Percentiles rank a stretch among this genome's conserved stretches.
Evolutionary conservation across 2,329 filamentous ascomycete species (phyloP).

Genomic region (Lachnellula willkommii): DNA sequence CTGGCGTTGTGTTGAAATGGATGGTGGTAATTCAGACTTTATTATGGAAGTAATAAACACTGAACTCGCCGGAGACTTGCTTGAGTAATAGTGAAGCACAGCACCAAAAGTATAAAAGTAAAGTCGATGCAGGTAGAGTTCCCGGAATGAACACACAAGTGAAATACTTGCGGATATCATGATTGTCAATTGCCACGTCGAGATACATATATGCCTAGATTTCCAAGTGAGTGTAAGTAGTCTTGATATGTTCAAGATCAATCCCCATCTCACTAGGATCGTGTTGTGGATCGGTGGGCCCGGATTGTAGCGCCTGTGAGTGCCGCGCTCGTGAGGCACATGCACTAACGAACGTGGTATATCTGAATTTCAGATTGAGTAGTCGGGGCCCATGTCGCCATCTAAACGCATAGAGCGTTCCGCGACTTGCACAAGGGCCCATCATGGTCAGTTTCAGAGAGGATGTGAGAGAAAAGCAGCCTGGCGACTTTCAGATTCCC

Average conservation of each 20-base stretch:
- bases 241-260: slow-evolving; percentile 6
- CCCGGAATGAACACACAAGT: not conserved
- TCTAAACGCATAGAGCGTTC: not conserved
- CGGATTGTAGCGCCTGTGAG: slow-evolving; percentile 11
- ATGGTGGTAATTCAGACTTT: not conserved
- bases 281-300: slow-evolving; percentile 17
- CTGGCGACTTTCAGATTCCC: not conserved
- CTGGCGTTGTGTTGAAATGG: not conserved
- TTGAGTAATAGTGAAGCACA: not conserved
- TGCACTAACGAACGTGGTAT: not conserved
- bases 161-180: not conserved
- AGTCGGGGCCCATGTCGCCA: not conserved
- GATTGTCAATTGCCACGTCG: not conserved
- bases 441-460: not conserved
- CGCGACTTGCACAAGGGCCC: not conserved
- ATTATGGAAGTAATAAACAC: not conserved
- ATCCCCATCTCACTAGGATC: slow-evolving; percentile 6
- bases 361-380: not conserved
- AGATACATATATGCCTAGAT: slow-evolving; percentile 6
- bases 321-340: not conserved
- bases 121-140: not conserved
- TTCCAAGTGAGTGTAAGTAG: slow-evolving; percentile 7
- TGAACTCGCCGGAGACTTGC: not conserved
- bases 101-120: not conserved
- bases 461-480: not conserved